These are phyloP conservation scores for Apiotrichum akiyoshidainum DNA, from an alignment of 1,284 basidiomycete genomes.

Conservation along the genomic window DNA sequence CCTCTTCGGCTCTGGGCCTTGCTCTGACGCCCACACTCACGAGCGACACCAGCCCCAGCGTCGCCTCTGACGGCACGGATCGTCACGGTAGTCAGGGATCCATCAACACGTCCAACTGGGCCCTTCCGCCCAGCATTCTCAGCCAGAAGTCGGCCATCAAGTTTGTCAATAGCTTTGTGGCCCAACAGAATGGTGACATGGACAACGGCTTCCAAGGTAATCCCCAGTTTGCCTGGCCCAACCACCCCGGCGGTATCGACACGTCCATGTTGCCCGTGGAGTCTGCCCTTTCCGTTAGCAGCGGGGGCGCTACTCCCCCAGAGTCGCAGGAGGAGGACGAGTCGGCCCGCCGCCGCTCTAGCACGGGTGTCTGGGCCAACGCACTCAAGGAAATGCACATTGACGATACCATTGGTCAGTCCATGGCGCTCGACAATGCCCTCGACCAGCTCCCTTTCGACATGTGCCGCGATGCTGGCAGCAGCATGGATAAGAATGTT, in stretches of 20 bases:
- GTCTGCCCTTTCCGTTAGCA: slow-evolving; percentile 1
- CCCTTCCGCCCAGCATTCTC: slow-evolving; percentile 5
- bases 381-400: slow-evolving; percentile 43
- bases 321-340: slow-evolving; percentile 6
- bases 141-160: background rate
- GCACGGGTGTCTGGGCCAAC: slow-evolving; percentile 37
- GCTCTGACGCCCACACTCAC: slow-evolving; percentile 38
- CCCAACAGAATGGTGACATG: background rate
- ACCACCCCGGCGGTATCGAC: background rate
- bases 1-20: slow-evolving; percentile 8
- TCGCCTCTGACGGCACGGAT: slow-evolving; percentile 15
- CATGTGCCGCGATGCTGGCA: background rate
- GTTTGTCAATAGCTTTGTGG: background rate
- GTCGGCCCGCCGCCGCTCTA: slow-evolving; percentile 26
- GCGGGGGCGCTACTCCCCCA: slow-evolving; percentile 9
- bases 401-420: slow-evolving; percentile 24
- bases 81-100: slow-evolving; percentile 5
- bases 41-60: slow-evolving; percentile 33
- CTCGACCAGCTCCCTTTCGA: slow-evolving; percentile 16
- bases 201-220: background rate
- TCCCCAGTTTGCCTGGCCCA: background rate
- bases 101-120: slow-evolving; percentile 7
- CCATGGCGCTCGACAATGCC: background rate
- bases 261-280: background rate
- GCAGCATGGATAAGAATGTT: slow-evolving; percentile 10